Evolutionary conservation across 768 basidiomycete genomes (phyloP), one percentile per base, ranked within the genome.

Genomic region (Hebeloma cylindrosporum): DNA sequence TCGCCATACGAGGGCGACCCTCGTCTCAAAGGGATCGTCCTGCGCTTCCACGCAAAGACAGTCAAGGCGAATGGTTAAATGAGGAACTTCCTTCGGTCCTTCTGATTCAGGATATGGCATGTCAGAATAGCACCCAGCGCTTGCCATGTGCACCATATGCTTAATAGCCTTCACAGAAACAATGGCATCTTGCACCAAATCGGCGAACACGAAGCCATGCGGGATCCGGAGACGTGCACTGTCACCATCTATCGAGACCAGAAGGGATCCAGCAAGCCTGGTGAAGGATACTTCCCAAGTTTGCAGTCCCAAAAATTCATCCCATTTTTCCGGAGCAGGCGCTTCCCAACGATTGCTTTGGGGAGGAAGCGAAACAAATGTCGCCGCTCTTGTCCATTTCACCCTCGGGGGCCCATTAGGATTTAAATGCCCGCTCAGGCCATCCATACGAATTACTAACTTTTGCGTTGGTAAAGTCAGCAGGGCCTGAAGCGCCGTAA

Each of bases 11-110:
- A 86, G 70, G 26, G 80, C 86, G 14, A 96, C 65, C 47, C 74
- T 79, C 11, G 78, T 75, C 63, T 98, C 94, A 45, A 96, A 80
- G 1, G 83, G 78, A 54, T 93, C 88, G 61, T 98, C 94, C 17
- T 82, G 79, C 18, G 83, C 83, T 63, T 96, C 93, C 7, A 90
- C 56, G 36, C 79, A 81, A 25, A 95, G 56, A 32, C 72, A 72
- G n/a, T 74, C 71, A 38, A 93, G 62, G 7, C 60, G 68, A 33
- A 95, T 58, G 0, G 68, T 66, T 33, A 94, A 59, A 42, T 74
- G 71, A 0, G 91, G 91, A 2, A 93, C 65, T 0, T 60, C 53
- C 64, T 92, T 96, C 0, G 93, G 80, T 2, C 69, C 74, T 62
- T 95, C 91, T 0, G 83, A 71, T 27, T 70, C 71, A 1, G 94